Evolutionary conservation across 768 basidiomycete species (phyloP).

Genomic region (Albatrellus ellisii): DNA sequence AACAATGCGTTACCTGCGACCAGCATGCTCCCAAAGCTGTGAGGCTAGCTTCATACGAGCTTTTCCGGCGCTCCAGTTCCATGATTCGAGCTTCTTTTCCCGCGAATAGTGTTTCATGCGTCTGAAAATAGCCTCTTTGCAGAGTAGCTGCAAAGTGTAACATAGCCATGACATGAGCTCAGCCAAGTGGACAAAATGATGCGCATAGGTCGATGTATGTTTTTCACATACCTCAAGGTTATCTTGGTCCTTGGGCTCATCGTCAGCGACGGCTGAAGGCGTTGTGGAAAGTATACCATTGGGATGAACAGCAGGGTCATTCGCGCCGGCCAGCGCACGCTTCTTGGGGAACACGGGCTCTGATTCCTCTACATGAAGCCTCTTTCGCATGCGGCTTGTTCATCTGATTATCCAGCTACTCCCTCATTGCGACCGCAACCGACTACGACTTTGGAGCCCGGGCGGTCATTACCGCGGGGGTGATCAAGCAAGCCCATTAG

Average conservation of each 20-base stretch:
- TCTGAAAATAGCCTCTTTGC: conserved; percentile 78
- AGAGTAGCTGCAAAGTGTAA: conserved; percentile 42
- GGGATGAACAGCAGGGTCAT: conserved; percentile 14
- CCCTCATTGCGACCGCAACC: no score
- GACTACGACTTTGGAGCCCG: no score
- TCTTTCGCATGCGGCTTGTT: no score
- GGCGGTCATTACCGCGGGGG: no score
- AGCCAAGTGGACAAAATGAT: no score
- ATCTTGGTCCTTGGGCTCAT: conserved; percentile 21
- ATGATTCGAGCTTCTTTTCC: conserved; percentile 48
- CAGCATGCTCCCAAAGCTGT: conserved; percentile 70
- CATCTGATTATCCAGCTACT: no score
- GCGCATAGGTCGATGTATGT: no score
- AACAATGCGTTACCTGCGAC: conserved; percentile 43
- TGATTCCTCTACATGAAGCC: conserved; percentile 13
- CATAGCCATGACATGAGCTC: no score
- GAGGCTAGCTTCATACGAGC: conserved; percentile 55
- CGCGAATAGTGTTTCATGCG: conserved; percentile 76
- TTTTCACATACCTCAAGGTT: conserved; percentile 46
- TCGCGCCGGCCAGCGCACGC: conserved; percentile 15
- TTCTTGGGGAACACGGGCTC: conserved; percentile 17
- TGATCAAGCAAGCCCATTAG: no score
- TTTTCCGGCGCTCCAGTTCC: conserved; percentile 53
- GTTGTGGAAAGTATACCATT: conserved; percentile 13
- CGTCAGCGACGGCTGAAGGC: conserved; percentile 6